Evolutionary conservation across 2,329 filamentous ascomycete species (phyloP).

Genomic region (Penicillium digitatum): DNA sequence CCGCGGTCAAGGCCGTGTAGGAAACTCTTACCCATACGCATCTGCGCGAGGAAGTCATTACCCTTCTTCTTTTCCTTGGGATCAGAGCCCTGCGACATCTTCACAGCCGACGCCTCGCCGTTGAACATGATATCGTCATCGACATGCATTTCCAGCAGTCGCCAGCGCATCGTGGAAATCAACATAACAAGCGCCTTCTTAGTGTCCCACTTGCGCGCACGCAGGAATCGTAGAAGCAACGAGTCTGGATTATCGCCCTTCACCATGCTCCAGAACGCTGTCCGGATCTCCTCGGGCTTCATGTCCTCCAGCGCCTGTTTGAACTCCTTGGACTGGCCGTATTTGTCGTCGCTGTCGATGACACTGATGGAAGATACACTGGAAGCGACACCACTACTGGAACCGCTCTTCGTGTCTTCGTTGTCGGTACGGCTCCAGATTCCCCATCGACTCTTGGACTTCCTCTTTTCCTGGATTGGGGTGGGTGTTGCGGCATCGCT

Average conservation of each 20-base stretch:
- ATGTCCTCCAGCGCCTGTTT: conserved; percentile 73
- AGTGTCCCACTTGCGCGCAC: conserved; percentile 93
- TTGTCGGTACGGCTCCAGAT: conserved; percentile 57
- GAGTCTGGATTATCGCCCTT: conserved; percentile 94
- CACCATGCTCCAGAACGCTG: conserved; percentile 86
- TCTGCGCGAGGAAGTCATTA: conserved; percentile 75
- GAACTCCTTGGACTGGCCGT: conserved; percentile 83
- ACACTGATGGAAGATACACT: conserved; percentile 36
- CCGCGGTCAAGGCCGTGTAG: conserved; percentile 81
- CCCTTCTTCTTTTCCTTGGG: conserved; percentile 62
- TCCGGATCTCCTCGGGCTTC: conserved; percentile 71
- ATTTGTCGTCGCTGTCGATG: conserved; percentile 75
- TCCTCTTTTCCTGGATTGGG: conserved; percentile 51
- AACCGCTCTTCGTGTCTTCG: conserved; percentile 31
- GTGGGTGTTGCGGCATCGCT: conserved; percentile 20
- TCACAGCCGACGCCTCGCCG: conserved; percentile 66
- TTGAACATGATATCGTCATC: conserved; percentile 80
- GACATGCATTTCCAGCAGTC: conserved; percentile 74
- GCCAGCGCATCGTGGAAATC: conserved; percentile 91
- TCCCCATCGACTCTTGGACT: conserved; percentile 67
- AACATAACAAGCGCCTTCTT: conserved; percentile 92
- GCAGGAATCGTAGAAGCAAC: conserved; percentile 73
- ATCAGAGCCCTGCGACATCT: conserved; percentile 58
- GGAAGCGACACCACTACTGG: conserved; percentile 38
- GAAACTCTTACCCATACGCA: conserved; percentile 89